Evolutionary conservation across 208 protist genomes (phyloP).

Genomic region (Leishmania arabica): DNA sequence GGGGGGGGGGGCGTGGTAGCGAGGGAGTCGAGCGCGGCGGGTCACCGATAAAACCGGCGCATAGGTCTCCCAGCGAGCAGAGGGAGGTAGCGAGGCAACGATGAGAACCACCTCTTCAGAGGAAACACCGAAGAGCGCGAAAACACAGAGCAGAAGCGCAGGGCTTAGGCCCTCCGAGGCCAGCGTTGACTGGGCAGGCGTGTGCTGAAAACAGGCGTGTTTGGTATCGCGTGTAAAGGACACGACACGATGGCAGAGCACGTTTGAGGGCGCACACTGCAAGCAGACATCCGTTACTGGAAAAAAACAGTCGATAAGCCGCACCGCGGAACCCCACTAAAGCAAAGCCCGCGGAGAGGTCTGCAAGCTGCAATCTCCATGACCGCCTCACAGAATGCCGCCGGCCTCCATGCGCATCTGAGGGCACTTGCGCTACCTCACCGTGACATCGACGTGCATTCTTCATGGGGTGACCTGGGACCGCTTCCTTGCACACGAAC

Average conservation of each 20-base stretch:
- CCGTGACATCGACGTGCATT: conserved; percentile 6
- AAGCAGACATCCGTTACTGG: background rate
- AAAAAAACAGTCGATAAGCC: background rate
- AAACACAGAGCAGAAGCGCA: background rate
- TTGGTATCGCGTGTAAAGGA: background rate
- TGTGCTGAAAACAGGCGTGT: background rate
- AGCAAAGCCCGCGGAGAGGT: background rate
- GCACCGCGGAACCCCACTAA: background rate
- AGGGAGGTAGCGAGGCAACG: background rate
- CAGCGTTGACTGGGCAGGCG: background rate
- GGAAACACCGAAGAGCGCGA: background rate
- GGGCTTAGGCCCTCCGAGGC: background rate
- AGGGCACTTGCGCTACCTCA: conserved; percentile 21
- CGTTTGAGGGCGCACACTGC: background rate
- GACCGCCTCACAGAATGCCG: background rate
- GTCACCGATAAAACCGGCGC: background rate
- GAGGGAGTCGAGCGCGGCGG: background rate
- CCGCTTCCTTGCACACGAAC: background rate
- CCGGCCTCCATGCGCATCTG: conserved; percentile 12
- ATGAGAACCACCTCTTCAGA: background rate
- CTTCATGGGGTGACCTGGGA: conserved; percentile 1
- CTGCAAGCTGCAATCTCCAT: background rate
- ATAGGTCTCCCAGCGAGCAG: background rate
- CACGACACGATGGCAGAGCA: background rate
- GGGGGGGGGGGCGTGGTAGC: too few relatives aligned